Evolutionary conservation across 164 flowering plant species (phyloP), one percentile per base, ranked within the genome.

Genomic region (Vitis riparia): DNA sequence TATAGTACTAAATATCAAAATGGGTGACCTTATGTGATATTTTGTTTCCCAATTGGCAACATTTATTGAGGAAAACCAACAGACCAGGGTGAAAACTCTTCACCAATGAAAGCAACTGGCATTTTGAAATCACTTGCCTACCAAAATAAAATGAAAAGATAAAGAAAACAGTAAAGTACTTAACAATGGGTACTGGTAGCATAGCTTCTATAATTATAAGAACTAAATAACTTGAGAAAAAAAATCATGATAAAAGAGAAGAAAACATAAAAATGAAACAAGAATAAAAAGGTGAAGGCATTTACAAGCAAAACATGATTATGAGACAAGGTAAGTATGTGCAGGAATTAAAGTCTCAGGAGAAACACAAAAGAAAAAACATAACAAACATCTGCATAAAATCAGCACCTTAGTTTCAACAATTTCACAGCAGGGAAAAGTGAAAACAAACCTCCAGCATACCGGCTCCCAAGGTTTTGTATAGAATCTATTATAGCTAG

Each of bases 401-500:
- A 63, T 16, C n/a, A 37, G 30, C 37, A 50, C 19, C 23, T 9
- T 64, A 19, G 3, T 16, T 57, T 62, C 48, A 63, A 61, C 4
- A 30, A 37, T 29, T 1, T 57, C 48, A 51, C 14, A 50, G 52
- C 16, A 60, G 7, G 1, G 11, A 50, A 61, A 48, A 11, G 27
- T 30, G 0, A 65, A 65, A 62, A 63, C 82, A 63, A 68, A 94
- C 98, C 97, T 91, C 98, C 97, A 69, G 98, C 97, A 81, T 89
- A 84, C 48, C 81, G 66, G 48, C 78, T 75, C 19, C 97, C 95
- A 55, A 94, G 51, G 77, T 92, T 94, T 37, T 86, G 79, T 62
- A 92, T 79, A 8, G 97, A 93, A 86, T 94, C 97, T 70, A 92
- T 91, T 9, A 91, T 91, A 48, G 97, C 95, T 68, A 92, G 81